These are phyloP conservation scores for Colletotrichum incanum DNA, from an alignment of 2,329 filamentous ascomycete species.

Conservation along the genomic window DNA sequence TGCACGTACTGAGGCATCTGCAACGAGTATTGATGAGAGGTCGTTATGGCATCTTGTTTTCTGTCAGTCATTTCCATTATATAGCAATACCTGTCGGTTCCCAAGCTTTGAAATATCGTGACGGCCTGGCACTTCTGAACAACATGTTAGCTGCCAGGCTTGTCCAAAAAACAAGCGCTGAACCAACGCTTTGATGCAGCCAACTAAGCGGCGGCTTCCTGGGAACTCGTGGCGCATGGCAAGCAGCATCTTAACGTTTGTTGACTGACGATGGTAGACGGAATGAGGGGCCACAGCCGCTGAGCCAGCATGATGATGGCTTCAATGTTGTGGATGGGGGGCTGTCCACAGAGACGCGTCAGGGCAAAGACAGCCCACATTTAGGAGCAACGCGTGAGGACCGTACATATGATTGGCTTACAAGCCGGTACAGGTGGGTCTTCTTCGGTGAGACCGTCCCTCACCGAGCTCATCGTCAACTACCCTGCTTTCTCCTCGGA, in stretches of 20 bases:
- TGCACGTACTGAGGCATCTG: conserved; percentile 34
- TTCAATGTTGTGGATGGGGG: neutral
- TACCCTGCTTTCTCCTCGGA: neutral
- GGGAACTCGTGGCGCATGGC: neutral
- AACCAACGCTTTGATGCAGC: too few species aligned
- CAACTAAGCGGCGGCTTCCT: too few species aligned
- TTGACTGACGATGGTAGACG: neutral
- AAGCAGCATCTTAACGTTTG: neutral
- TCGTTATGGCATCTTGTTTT: neutral
- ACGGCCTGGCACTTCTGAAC: too few species aligned
- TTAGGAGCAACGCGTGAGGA: neutral
- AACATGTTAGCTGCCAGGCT: too few species aligned
- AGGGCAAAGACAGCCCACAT: neutral
- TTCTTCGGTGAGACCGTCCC: neutral
- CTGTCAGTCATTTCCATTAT: neutral
- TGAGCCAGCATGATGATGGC: neutral
- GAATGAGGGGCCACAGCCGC: neutral
- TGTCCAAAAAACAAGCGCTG: too few species aligned
- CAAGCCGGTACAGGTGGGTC: neutral
- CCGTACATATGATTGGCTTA: neutral
- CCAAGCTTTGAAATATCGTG: neutral
- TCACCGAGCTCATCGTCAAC: conserved; percentile 2
- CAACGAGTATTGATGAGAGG: too few species aligned
- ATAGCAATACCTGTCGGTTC: neutral
- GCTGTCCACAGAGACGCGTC: neutral